These are phyloP conservation scores for Metschnikowia colocasiae DNA, from an alignment of 805 yeast species.

Conservation along the genomic window DNA sequence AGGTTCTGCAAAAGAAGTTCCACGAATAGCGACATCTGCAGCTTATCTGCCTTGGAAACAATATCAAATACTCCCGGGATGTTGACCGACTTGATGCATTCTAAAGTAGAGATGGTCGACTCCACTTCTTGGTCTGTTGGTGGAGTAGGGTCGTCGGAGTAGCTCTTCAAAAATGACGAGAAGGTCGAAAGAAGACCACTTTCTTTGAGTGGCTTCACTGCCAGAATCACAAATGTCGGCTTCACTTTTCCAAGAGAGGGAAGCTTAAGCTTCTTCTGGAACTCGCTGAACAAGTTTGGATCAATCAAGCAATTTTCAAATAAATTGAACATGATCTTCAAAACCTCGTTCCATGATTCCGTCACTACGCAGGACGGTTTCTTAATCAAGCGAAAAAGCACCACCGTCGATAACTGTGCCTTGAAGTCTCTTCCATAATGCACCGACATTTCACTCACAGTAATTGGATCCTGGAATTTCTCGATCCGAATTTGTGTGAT, in stretches of 20 bases:
- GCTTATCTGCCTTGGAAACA: slow-evolving; percentile 36
- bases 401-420: slow-evolving; percentile 86
- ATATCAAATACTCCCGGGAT: slow-evolving; percentile 53
- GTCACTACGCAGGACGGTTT: slow-evolving; percentile 51
- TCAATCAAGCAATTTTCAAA: slow-evolving; percentile 69
- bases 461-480: slow-evolving; percentile 53
- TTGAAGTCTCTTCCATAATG: slow-evolving; percentile 86
- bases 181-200: slow-evolving; percentile 83
- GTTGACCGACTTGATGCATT: slow-evolving; percentile 73
- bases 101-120: slow-evolving; percentile 74
- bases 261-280: slow-evolving; percentile 56
- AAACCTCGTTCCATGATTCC: slow-evolving; percentile 57
- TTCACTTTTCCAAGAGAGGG: slow-evolving; percentile 55
- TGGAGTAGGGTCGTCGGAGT: slow-evolving; percentile 80
- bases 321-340: slow-evolving; percentile 58
- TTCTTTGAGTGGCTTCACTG: slow-evolving; percentile 63
- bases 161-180: slow-evolving; percentile 86
- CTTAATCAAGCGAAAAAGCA: slow-evolving; percentile 71
- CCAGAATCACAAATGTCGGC: slow-evolving; percentile 63
- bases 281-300: slow-evolving; percentile 57
- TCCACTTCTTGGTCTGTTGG: slow-evolving; percentile 94
- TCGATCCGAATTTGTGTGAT: slow-evolving; percentile 42
- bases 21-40: slow-evolving; percentile 38
- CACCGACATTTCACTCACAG: slow-evolving; percentile 78
- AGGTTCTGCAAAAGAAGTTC: slow-evolving; percentile 25